Base-by-base conservation (phyloP, 2,329 filamentous ascomycete species). In the Fusarium robinianum region DNA sequence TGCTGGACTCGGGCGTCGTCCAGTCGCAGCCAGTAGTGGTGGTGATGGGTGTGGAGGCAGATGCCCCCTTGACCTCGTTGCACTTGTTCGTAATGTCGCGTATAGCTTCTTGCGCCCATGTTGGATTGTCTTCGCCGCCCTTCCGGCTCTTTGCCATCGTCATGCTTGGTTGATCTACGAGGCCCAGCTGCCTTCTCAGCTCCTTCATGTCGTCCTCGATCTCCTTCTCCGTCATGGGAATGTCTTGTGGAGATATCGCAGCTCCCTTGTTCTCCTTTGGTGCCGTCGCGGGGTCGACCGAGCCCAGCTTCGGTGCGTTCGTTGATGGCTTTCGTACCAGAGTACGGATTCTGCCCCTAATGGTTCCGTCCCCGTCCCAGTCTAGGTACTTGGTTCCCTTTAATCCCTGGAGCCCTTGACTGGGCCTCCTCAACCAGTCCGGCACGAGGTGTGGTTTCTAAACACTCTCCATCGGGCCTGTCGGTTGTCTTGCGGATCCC, bases 21-120 rank as follows among this genome's bases (percentile, higher is more conserved):
- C 24, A 72, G 67, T 43, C 69, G 67, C 51, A 75, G 49, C 79
- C 79, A 82, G 69, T 82, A 83, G 67, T 83, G 79, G 63, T 83
- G 79, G 57, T 83, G 78, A 57, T 83, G 80, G 52, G 75, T 79
- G 62, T 83, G 79, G 45, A 80, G 54, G 56, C 79, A 80, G 52
- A 77, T 58, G 49, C 57, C 24, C 14, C 51, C 55, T 35, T 54
- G 40, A 44, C 47, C 36, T 60, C 41, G 35, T 52, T 40, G 41
- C 39, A 40, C 32, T 51, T 63, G 36, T 46, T 49, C 26, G 34
- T 52, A 37, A 56, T 60, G 37, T 57, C 53, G 41, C 34, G 43
- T 12, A 61, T 53, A 14, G 52, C 41, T 17, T 41, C 55, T 29
- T 60, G 46, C 40, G 46, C 51, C 62, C 61, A 59, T 5, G 41